phyloP scores from a whole-genome alignment of 2,329 filamentous ascomycete genomes.

The Rosellinia necatrix region DNA sequence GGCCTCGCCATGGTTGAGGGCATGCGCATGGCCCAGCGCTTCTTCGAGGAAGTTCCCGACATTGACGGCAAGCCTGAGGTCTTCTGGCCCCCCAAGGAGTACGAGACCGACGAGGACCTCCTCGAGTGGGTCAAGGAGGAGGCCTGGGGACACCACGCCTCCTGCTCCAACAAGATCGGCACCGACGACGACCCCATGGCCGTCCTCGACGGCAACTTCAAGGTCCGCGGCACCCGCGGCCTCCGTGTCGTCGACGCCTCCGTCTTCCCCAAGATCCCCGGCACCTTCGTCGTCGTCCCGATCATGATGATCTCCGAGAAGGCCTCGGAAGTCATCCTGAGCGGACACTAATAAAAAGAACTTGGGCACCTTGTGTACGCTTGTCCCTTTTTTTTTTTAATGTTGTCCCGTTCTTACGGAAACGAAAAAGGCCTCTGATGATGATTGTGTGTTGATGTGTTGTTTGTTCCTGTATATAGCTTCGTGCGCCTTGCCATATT shows the following conservation, averaged over 20 bases:
- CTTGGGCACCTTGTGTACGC: too few relatives aligned
- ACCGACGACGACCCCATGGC: slow-evolving; percentile 54
- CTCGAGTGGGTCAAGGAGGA: slow-evolving; percentile 36
- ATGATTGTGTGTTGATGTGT: too few relatives aligned
- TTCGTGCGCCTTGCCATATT: too few relatives aligned
- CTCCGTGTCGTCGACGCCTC: slow-evolving; percentile 61
- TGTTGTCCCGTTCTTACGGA: too few relatives aligned
- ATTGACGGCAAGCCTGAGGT: slow-evolving; percentile 43
- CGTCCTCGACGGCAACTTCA: slow-evolving; percentile 56
- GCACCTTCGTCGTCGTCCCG: slow-evolving; percentile 36
- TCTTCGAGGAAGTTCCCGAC: slow-evolving; percentile 47
- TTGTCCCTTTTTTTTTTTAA: not conserved
- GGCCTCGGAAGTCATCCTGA: slow-evolving; percentile 36
- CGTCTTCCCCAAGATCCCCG: slow-evolving; percentile 56
- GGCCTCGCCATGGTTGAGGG: slow-evolving; percentile 61
- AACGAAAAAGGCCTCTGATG: too few relatives aligned
- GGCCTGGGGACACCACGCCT: slow-evolving; percentile 39
- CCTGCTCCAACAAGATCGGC: slow-evolving; percentile 36
- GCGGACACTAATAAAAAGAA: slow-evolving; percentile 18
- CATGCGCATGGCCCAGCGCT: slow-evolving; percentile 54
- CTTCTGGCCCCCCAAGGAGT: slow-evolving; percentile 30
- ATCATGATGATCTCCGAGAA: slow-evolving; percentile 39
- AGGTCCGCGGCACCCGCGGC: slow-evolving; percentile 54
- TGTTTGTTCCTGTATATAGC: slow-evolving; percentile 12
- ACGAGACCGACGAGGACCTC: slow-evolving; percentile 32